Evolutionary conservation across 2,329 filamentous ascomycete species (phyloP).

Genomic region (Fusarium equiseti): DNA sequence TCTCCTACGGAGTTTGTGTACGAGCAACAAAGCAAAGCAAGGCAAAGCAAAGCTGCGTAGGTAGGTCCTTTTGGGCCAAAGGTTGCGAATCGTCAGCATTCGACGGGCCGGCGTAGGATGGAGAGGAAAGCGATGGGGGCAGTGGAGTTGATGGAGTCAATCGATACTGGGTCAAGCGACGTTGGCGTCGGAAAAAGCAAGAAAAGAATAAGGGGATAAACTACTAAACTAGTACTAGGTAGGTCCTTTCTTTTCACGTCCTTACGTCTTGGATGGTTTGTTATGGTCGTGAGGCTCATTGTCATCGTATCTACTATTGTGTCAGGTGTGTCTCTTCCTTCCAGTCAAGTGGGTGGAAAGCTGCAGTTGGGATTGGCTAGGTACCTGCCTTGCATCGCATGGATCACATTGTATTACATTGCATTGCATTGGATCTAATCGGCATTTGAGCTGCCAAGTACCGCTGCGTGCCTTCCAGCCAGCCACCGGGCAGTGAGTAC

Average conservation of each 20-base stretch:
- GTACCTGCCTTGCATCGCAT: conserved; percentile 15
- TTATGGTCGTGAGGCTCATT: neutral
- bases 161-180: neutral
- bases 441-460: conserved; percentile 38
- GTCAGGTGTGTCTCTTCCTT: conserved; percentile 14
- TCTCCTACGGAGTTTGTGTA: conserved; percentile 7
- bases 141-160: conserved; percentile 14
- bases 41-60: neutral
- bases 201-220: conserved; percentile 8
- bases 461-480: conserved; percentile 17
- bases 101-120: conserved; percentile 21
- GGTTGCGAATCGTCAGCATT: conserved; percentile 8
- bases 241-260: neutral
- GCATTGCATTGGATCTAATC: conserved; percentile 27
- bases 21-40: neutral
- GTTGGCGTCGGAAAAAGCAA: conserved; percentile 24
- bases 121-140: conserved; percentile 22
- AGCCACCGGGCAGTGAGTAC: neutral
- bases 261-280: neutral
- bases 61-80: neutral
- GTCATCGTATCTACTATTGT: conserved; percentile 4
- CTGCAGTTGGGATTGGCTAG: conserved; percentile 34
- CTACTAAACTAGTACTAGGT: neutral
- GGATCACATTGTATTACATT: neutral
- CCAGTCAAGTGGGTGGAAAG: conserved; percentile 9